A percentile compares a stretch with the other conserved stretches of the same genome.
These are phyloP conservation scores for Panaeolus papilionaceus DNA, from an alignment of 768 basidiomycete species.

Conservation along the genomic window DNA sequence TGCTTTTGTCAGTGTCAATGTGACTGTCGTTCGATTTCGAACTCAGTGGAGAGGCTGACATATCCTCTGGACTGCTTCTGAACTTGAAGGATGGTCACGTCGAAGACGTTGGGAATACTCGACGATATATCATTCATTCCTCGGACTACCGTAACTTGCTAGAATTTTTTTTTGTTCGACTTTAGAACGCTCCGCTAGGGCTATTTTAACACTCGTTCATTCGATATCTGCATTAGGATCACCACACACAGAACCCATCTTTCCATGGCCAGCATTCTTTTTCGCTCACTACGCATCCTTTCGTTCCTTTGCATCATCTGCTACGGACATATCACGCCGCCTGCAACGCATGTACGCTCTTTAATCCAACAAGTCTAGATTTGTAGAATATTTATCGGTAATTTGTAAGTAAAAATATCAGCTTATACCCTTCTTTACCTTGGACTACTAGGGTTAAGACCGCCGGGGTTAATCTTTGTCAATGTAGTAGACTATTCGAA, in stretches of 20 bases:
- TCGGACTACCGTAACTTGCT: neutral
- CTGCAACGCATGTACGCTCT: neutral
- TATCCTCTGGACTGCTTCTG: neutral
- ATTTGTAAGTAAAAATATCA: neutral
- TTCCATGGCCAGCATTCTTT: neutral
- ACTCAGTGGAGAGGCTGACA: neutral
- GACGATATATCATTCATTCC: neutral
- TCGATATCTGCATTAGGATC: neutral
- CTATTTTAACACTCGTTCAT: neutral
- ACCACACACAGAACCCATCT: neutral
- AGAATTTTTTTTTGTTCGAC: neutral
- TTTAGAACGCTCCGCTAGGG: neutral
- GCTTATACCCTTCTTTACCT: no score
- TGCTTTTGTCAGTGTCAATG: neutral
- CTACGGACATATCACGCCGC: constrained; percentile 1
- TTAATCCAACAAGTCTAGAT: neutral
- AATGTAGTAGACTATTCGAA: neutral
- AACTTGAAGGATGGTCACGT: neutral
- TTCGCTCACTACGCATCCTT: neutral
- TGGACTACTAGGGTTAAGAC: neutral
- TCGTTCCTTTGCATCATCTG: neutral
- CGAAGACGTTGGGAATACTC: neutral
- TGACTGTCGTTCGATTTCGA: neutral
- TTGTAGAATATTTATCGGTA: neutral
- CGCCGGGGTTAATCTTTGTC: neutral